Base-by-base conservation (phyloP, 1,139 yeast genomes). In the Insectozyma bohioensis region DNA sequence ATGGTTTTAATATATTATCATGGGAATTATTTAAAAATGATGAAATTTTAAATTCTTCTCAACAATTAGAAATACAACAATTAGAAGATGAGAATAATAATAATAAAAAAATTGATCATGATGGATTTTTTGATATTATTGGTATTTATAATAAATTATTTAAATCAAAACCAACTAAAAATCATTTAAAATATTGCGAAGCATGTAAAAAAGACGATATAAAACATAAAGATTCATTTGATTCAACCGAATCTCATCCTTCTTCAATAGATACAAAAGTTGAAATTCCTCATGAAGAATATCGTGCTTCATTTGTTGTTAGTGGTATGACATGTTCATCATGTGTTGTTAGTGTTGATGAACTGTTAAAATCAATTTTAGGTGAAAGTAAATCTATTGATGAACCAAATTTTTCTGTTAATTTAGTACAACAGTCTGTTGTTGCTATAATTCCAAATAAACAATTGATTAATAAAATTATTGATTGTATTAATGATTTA, bases 321-420 rank as follows among this genome's bases (percentile, higher is more conserved):
- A 68, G 71, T 5, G 87, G 85, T 1, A 80, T 81, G 86, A 70
- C 85, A 1, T 80, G 87, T 48, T 72, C 81, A 2, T 60, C 81
- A 3, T 80, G 87, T 52, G 68, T 71, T 1, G 57, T 61, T 12
- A 47, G 76, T 0, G 71, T 82, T 2, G 58, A 70, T 2, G 62
- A 61, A 6, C 64, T 67, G 0, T 65, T 80, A n/a, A 49, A 52
- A 10, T 10, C 51, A 1, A 52, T 59, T 3, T 46, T 37, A 9
- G 36, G 33, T 15, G 40, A 45, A 28, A 40, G 34, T 12, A 26
- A 33, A 14, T 10, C 42, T 36, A n/a, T n/a, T n/a, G 45, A 47
- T 5, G 63, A 58, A 12, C 55, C 59, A 3, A 54, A 52, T 19
- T 63, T 39, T 39, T 58, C 72, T 0, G 74, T 76, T 12, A 72